Percentiles rank a stretch among this genome's conserved stretches.
phyloP scores from a whole-genome alignment of 371 early-diverging fungal species.

The Cokeromyces recurvatus region DNA sequence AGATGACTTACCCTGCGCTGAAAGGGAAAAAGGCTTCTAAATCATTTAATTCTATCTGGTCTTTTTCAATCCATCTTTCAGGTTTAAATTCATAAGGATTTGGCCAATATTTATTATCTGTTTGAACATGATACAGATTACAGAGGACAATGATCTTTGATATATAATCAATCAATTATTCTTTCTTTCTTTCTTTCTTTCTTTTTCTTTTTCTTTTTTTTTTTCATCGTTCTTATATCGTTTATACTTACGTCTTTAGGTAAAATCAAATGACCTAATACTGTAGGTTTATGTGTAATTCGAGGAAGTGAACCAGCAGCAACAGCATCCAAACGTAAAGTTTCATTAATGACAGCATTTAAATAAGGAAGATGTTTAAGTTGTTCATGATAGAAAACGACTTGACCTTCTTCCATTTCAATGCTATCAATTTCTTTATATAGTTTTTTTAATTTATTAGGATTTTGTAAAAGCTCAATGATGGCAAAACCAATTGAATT shows the following conservation, averaged over 20 bases:
- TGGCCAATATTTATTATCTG: constrained; percentile 23
- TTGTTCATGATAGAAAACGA: constrained; percentile 24
- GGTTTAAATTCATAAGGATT: constrained; percentile 21
- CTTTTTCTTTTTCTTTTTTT: too few species aligned
- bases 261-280: constrained; percentile 9
- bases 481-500: constrained; percentile 33
- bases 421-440: constrained; percentile 27
- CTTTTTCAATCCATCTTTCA: constrained; percentile 27
- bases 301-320: constrained; percentile 21
- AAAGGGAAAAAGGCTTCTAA: constrained; percentile 39
- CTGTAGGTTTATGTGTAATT: constrained; percentile 10
- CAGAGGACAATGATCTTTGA: constrained; percentile 12
- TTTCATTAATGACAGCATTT: constrained; percentile 34
- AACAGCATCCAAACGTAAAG: constrained; percentile 30
- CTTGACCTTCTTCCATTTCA: constrained; percentile 4
- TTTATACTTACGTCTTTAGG: constrained; percentile 22
- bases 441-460: constrained; percentile 19
- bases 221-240: too few species aligned
- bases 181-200: too few species aligned
- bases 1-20: constrained; percentile 26
- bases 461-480: constrained; percentile 23
- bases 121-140: constrained; percentile 15
- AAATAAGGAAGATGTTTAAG: constrained; percentile 30
- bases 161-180: too few species aligned
- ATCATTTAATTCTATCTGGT: constrained; percentile 4